phyloP scores from a whole-genome alignment of 179 eudicot species.

The Dionaea muscipula region DNA sequence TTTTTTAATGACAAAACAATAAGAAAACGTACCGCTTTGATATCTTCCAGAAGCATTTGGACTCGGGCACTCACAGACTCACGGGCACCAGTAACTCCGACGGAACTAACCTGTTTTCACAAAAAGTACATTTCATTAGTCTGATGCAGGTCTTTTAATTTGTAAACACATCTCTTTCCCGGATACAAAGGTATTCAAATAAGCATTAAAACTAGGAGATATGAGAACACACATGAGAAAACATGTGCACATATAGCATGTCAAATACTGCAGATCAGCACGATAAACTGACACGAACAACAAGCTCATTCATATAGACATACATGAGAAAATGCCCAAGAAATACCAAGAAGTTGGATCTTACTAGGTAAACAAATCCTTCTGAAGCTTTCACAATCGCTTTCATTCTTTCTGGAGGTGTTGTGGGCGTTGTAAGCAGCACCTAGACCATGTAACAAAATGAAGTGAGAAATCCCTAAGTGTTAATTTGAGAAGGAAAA shows the following conservation, averaged over 20 bases:
- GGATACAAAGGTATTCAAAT: too few relatives aligned
- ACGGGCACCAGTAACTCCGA: conserved; percentile 96
- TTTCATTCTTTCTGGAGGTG: conserved; percentile 75
- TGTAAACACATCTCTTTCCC: too few relatives aligned
- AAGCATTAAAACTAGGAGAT: too few relatives aligned
- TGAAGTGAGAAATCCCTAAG: not conserved
- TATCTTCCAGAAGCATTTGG: conserved; percentile 55
- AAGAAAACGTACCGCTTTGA: conserved; percentile 57
- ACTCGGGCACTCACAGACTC: conserved; percentile 57
- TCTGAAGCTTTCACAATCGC: conserved; percentile 82
- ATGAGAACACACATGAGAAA: too few relatives aligned
- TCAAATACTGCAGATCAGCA: too few relatives aligned
- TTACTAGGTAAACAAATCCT: conserved; percentile 90
- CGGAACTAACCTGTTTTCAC: conserved; percentile 54
- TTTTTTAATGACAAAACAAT: not conserved
- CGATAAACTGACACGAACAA: not conserved
- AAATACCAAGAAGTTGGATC: conserved; percentile 13
- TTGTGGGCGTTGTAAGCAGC: conserved; percentile 87
- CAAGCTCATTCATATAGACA: not conserved
- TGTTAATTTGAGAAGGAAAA: not conserved
- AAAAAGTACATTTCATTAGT: conserved; percentile 5
- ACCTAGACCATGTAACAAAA: conserved; percentile 39
- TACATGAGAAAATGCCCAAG: too few relatives aligned
- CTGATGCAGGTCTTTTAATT: too few relatives aligned
- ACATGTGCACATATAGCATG: too few relatives aligned